Evolutionary conservation across 2,329 filamentous ascomycete species (phyloP), one percentile per base, ranked within the genome.

Genomic region (Colletotrichum melonis): DNA sequence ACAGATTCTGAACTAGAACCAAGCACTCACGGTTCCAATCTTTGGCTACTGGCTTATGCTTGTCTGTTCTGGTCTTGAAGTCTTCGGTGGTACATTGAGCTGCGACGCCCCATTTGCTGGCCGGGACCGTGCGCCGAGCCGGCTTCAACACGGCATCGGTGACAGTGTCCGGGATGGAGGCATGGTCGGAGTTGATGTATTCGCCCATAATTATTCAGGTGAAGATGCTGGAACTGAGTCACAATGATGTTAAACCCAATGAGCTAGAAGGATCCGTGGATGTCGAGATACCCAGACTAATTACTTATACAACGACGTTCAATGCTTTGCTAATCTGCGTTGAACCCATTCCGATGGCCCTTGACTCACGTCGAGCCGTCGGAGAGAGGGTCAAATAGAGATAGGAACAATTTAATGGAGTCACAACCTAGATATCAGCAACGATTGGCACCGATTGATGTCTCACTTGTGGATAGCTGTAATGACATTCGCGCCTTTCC

Each of bases 21-120:
- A 22, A n/a, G 19, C 8, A 49, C 42, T 49, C 42, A 49, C 42
- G 19, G 19, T 3, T 49, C 42, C 42, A 49, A 19, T 49, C 19
- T 19, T 49, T 49, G 8, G 42, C 42, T 22, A 49, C 8, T 11
- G 42, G 42, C 12, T 49, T 49, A 30, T 56, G 63, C 24, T 24
- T 35, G 24, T 38, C 26, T 5, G 19, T 32, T 19, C 49, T 26
- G 52, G 49, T 65, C 24, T 65, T 65, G 63, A 65, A 65, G 16
- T 56, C 42, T 16, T 65, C 24, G 63, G 42, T 65, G 16, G 42
- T 55, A 9, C 42, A 65, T 24, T 46, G 63, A 26, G 63, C 63
- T 22, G 63, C 63, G 9, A 65, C 63, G 26, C 46, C 46, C 63
- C 46, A 65, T 24, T 65, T 46, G 14, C 54, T 28, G 54, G 54